These are phyloP conservation scores for Plantago elongata DNA, from an alignment of 257 asterid species.

Conservation along the genomic window DNA sequence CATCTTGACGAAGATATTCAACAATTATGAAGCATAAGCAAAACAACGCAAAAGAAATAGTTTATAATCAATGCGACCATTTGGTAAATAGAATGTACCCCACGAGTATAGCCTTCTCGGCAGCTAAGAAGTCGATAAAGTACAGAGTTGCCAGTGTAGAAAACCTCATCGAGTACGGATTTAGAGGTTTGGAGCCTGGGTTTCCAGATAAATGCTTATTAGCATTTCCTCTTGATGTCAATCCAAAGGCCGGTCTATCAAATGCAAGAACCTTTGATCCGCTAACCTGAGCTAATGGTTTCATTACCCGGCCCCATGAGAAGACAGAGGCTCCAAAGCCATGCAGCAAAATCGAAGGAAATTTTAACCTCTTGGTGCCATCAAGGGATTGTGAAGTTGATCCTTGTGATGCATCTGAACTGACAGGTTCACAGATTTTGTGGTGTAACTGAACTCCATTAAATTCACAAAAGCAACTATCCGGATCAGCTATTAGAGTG, in stretches of 20 bases:
- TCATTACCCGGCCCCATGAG: constrained; percentile 83
- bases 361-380: constrained; percentile 25
- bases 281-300: constrained; percentile 47
- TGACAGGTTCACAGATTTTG: constrained; percentile 56
- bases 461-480: constrained; percentile 80
- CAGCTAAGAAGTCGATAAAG: constrained; percentile 68
- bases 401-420: constrained; percentile 28
- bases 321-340: constrained; percentile 94
- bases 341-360: constrained; percentile 84
- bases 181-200: constrained; percentile 49
- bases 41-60: not conserved
- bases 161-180: constrained; percentile 72
- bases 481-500: constrained; percentile 61
- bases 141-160: constrained; percentile 68
- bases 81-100: constrained; percentile 53
- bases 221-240: constrained; percentile 64
- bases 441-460: constrained; percentile 87
- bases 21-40: not conserved
- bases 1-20: no score
- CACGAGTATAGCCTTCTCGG: constrained; percentile 74
- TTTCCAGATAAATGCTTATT: constrained; percentile 27
- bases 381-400: constrained; percentile 26
- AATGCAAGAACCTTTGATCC: constrained; percentile 85
- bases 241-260: constrained; percentile 96
- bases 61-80: not conserved